phyloP scores from a whole-genome alignment of 805 yeast genomes.

The Wickerhamomyces queroliae region DNA sequence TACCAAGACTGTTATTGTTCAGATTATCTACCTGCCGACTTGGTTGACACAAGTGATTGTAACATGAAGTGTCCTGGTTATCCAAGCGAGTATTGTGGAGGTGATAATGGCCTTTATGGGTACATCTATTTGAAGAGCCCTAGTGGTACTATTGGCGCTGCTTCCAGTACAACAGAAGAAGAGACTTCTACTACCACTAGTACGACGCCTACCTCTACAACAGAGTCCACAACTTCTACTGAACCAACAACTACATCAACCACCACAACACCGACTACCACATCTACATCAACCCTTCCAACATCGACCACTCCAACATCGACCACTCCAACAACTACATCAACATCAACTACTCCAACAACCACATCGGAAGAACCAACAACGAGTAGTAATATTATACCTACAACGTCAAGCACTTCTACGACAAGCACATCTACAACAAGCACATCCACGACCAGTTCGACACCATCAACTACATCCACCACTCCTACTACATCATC shows the following conservation, averaged over 20 bases:
- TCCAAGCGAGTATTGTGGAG: slow-evolving; percentile 33
- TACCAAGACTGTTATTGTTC: slow-evolving; percentile 37
- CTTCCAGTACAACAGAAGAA: slow-evolving; percentile 13
- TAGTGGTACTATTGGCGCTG: slow-evolving; percentile 1
- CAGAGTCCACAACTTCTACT: slow-evolving; percentile 4
- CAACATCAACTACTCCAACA: slow-evolving; percentile 14
- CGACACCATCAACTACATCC: slow-evolving; percentile 8
- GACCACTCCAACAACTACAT: slow-evolving; percentile 7
- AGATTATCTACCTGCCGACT: slow-evolving; percentile 29
- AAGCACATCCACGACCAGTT: slow-evolving; percentile 1
- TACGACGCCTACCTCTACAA: slow-evolving; percentile 6
- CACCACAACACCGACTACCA: slow-evolving; percentile 12
- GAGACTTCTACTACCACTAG: slow-evolving; percentile 14
- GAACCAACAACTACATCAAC: slow-evolving; percentile 7
- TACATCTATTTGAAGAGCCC: slow-evolving; percentile 26
- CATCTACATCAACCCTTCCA: slow-evolving; percentile 13
- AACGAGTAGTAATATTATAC: too few relatives aligned
- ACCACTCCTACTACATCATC: slow-evolving; percentile 4
- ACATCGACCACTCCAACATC: slow-evolving; percentile 13
- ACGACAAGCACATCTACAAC: slow-evolving; percentile 6
- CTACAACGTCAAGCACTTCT: slow-evolving; percentile 19
- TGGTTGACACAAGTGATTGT: slow-evolving; percentile 25
- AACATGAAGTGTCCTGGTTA: slow-evolving; percentile 34
- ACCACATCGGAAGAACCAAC: too few relatives aligned
- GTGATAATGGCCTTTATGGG: slow-evolving; percentile 33